Base-by-base conservation (phyloP, 2,329 filamentous ascomycete species). In the Colletotrichum neosansevieriae region DNA sequence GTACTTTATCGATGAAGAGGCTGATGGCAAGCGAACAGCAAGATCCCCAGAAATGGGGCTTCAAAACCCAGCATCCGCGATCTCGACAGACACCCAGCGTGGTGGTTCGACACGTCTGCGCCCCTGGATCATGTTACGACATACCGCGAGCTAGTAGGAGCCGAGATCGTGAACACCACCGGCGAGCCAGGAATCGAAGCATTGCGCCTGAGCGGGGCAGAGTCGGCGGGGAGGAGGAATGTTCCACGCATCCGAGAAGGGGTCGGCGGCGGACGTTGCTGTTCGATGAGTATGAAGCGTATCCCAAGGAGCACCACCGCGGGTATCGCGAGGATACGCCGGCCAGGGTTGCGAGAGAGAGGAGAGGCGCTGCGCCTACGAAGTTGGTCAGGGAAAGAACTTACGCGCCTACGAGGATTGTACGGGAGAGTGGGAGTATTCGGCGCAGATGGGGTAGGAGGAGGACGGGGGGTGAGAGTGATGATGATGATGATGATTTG, bases 11-110 rank as follows among this genome's bases (percentile, higher is more conserved):
- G 6, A 29, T 29, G 29, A 29, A 21, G 44, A 24, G n/a, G 2
- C n/a, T 49, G 19, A 21, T 19, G 13, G 29, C 7, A 12, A 12
- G 21, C 3, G 1, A 10, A 15, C 1, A 70, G 67, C 63, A 63
- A 34, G 58, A 70, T 45, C 67, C 64, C 2, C 40, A 50, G 40
- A 63, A 32, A 40, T 70, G 67, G 67, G 58, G 36, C 0, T 50
- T 63, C 36, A 54, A 59, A 6, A 4, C 54, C 29, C 58, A 62
- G 3, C 9, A 17, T 11, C 1, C 40, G 6, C 15, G 21, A 1
- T 42, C 6, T 49, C 56, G 38, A 42, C 24, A 15, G n/a, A 32
- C 13, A 12, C 29, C 32, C 17, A 2, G 4, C 2, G 19, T 29
- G 15, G 10, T 4, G 47, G 15, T 9, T 0, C 50, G 19, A 19